Conservation (phyloP, 306 rosid genomes). For the Trichosanthes truncata region DNA sequence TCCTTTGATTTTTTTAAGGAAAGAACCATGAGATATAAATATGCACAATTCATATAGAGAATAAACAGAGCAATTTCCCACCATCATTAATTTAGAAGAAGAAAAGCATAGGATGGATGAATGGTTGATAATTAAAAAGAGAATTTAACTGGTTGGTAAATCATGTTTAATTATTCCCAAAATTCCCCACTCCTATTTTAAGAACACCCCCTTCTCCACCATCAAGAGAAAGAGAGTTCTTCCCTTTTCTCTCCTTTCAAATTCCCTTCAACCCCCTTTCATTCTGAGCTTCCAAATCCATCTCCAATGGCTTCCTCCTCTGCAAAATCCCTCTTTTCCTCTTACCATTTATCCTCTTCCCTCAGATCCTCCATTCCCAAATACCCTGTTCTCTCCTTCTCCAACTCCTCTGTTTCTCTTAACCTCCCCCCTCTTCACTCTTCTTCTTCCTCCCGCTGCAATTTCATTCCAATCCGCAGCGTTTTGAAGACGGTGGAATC, state of each 20-base stretch:
- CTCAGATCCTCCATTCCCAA: conserved; percentile 9
- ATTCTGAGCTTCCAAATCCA: neutral
- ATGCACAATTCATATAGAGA: neutral
- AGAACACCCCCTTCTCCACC: neutral
- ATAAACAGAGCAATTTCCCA: neutral
- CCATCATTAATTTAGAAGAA: neutral
- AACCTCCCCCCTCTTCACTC: conserved; percentile 10
- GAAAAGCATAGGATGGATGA: neutral
- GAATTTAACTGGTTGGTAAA: neutral
- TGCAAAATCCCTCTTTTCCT: conserved; percentile 23
- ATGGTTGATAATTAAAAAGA: neutral
- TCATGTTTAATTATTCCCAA: neutral
- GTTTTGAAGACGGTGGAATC: conserved; percentile 26
- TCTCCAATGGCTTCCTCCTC: conserved; percentile 49
- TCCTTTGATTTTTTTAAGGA: neutral
- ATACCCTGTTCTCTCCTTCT: conserved; percentile 29
- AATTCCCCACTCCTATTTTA: conserved; percentile 2
- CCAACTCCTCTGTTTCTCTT: conserved; percentile 14
- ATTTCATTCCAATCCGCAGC: conserved; percentile 17
- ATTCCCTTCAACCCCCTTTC: neutral
- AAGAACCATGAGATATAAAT: neutral
- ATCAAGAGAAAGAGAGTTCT: neutral
- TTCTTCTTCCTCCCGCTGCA: neutral
- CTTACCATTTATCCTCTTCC: no score
- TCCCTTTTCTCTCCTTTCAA: neutral